Evolutionary conservation across 2,329 filamentous ascomycete species (phyloP), one percentile per base, ranked within the genome.

Genomic region (Xylariaceae sp.): DNA sequence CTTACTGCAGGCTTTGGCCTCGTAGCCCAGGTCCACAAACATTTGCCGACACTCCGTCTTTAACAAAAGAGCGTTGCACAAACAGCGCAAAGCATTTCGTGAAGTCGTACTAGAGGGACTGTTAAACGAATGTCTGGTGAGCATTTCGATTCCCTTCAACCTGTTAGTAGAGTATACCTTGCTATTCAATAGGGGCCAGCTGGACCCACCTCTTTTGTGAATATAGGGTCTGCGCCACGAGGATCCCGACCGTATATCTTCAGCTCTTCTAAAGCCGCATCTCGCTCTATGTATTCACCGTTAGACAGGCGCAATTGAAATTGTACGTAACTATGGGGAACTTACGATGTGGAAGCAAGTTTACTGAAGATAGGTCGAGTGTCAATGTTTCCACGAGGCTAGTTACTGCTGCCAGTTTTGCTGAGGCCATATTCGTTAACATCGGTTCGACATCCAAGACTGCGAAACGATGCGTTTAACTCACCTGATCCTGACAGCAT

Each of bases 41-140:
- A 83, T 80, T 71, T 93, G 87, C 54, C 90, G 83, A 48, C 88
- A 87, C 47, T 82, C 78, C 8, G 83, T 77, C 62, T 86, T 80
- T 15, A 95, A 80, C 0, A 95, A 78, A 69, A 97, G 77, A 7
- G 91, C 86, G 74, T 97, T 97, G 67, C 90, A 92, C 52, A 97
- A 75, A 67, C 91, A 92, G 67, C 91, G 84, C 45, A 96, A 77
- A 1, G 86, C 92, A 70, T 92, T 89, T 59, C 87, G 85, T 2
- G 88, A 88, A 1, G 87, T 85, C 7, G 81, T 80, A 35, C 77
- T 76, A 2, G 83, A 85, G 30, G 81, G 76, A 62, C 82, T 84
- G 53, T 89, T 81, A 68, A 96, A 90, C 3, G 88, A 89, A 78
- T 93, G 87, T 55, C 78, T 82, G 35, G 85, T 80, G 49, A 97